Evolutionary conservation across 352 stramenopile species (phyloP), one percentile per base, ranked within the genome.

Genomic region (Phytophthora uliginosa): DNA sequence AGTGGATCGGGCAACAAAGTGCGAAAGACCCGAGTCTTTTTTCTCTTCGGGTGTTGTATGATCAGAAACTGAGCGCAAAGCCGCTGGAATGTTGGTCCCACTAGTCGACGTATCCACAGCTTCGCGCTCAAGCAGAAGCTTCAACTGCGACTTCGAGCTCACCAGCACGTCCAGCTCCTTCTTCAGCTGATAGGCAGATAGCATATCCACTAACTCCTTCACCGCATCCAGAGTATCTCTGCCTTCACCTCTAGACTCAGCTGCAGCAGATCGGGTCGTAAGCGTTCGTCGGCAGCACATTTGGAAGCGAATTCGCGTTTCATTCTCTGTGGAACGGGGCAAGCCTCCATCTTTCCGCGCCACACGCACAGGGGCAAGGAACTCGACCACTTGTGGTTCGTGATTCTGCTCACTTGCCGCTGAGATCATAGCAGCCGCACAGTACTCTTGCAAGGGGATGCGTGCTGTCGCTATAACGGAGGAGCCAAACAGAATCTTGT

Each of bases 401-500:
- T 66, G 57, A 45, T 57, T 66, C 18, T 28, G 15, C 15, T 76
- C 45, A 10, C 22, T 66, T 59, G 52, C 67, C 9, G 70, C 51
- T 34, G 61, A 55, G 36, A 79, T 82, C 40, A 88, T 77, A 17
- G 77, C 72, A 52, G 78, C 73, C 38, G 67, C 62, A 40, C 86
- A 70, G 28, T 93, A 89, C 34, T 83, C 74, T 17, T 77, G 66
- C 38, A 95, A 69, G 9, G 84, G 83, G 58, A 95, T 68, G 2
- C 58, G 73, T 13, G 75, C 80, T 4, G 73, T 81, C 20, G 83
- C 84, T 10, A 95, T 65, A 38, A 93, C 47, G 1, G 88, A 91
- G 0, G 88, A 95, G 1, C 86, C 85, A 51, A 95, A 95, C 10
- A 93, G 63, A 38, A 93, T 66, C 34, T 82, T 87, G 57, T 94